A percentile compares a stretch with the other conserved stretches of the same genome.
These are phyloP conservation scores for Cutaneotrichosporon mucoides DNA, from an alignment of 1,284 basidiomycete genomes.

Conservation along the genomic window DNA sequence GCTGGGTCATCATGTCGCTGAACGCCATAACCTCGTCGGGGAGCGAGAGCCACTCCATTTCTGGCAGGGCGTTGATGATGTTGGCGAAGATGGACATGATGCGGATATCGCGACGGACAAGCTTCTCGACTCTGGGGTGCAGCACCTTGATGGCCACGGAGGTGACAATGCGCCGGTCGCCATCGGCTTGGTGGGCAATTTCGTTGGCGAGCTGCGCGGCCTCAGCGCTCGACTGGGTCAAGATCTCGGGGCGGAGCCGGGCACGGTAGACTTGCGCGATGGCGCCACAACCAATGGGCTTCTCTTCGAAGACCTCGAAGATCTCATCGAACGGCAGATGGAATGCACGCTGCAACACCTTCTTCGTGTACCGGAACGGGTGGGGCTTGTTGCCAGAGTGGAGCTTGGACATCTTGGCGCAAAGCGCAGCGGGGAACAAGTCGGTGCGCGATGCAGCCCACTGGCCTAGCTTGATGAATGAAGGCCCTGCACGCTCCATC, in stretches of 20 bases:
- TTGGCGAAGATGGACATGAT: constrained; percentile 86
- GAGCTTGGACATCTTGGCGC: constrained; percentile 75
- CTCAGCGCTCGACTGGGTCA: constrained; percentile 54
- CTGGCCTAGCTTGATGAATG: constrained; percentile 97
- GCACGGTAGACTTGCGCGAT: constrained; percentile 95
- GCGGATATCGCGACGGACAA: constrained; percentile 54
- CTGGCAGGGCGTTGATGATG: constrained; percentile 73
- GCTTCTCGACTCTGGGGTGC: constrained; percentile 53
- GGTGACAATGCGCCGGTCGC: constrained; percentile 57
- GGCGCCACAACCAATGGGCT: constrained; percentile 93
- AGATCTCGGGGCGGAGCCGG: constrained; percentile 72
- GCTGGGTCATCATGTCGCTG: constrained; percentile 94
- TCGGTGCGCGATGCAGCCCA: constrained; percentile 97
- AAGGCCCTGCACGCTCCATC: constrained; percentile 94
- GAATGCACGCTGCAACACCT: constrained; percentile 80
- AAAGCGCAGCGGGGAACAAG: constrained; percentile 88
- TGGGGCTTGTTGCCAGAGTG: constrained; percentile 90
- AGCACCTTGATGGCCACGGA: constrained; percentile 94
- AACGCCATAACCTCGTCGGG: constrained; percentile 95
- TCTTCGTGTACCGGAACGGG: constrained; percentile 72
- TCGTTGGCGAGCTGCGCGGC: constrained; percentile 45
- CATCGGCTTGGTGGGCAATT: not conserved
- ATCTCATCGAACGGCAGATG: constrained; percentile 76
- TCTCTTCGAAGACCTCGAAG: constrained; percentile 83
- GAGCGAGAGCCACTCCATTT: constrained; percentile 94